phyloP scores from a whole-genome alignment of 179 eudicot genomes.

The Silene vulgaris region DNA sequence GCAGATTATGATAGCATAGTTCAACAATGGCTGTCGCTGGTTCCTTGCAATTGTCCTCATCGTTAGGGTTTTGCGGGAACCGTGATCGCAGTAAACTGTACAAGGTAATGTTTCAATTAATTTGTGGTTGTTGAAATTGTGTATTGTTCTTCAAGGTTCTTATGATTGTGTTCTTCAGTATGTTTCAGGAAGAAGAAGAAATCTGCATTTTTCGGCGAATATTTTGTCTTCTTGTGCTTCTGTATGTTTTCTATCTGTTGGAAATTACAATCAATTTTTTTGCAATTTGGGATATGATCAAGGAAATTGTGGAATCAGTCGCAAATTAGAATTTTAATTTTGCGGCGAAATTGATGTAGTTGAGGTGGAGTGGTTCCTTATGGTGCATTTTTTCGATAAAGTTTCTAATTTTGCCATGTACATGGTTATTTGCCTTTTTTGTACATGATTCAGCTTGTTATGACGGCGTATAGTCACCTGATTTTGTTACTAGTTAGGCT shows the following conservation, averaged over 20 bases:
- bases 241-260: constrained; percentile 37
- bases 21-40: constrained; percentile 45
- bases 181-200: constrained; percentile 34
- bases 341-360: background rate
- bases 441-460: background rate
- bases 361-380: background rate
- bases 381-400: background rate
- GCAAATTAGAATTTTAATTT: background rate
- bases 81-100: constrained; percentile 33
- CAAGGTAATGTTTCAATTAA: constrained; percentile 31
- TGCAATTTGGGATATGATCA: background rate
- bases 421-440: background rate
- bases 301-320: background rate
- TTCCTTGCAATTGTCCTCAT: constrained; percentile 56
- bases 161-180: constrained; percentile 36
- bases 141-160: constrained; percentile 8
- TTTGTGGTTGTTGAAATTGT: background rate
- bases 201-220: constrained; percentile 28
- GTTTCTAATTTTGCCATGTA: background rate
- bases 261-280: background rate
- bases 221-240: constrained; percentile 47
- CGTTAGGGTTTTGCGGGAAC: constrained; percentile 54
- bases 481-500: background rate
- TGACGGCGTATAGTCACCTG: background rate
- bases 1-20: constrained; percentile 1